Conservation (phyloP, 768 basidiomycete species). For the Russula sp. region DNA sequence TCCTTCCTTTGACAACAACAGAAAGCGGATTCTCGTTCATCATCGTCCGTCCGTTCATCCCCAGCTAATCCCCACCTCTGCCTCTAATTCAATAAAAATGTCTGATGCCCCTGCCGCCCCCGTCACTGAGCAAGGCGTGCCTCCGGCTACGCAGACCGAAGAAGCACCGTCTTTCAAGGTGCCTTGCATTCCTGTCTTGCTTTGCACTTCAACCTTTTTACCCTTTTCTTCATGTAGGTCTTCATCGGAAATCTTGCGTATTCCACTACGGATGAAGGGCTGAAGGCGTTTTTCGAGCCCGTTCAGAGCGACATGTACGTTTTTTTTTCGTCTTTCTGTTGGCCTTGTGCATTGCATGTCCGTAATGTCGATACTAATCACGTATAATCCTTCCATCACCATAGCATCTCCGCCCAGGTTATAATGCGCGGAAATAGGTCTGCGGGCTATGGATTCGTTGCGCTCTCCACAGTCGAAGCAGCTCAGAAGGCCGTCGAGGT, state of each 20-base stretch:
- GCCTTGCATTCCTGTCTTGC: constrained; percentile 26
- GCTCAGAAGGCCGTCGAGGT: constrained; percentile 79
- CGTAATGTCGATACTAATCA: constrained; percentile 13
- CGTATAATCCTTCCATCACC: constrained; percentile 18
- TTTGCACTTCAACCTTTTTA: constrained; percentile 8
- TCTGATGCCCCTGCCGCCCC: constrained; percentile 87
- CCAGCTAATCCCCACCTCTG: constrained; percentile 45
- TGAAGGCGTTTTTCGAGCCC: constrained; percentile 89
- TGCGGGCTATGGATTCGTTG: constrained; percentile 91
- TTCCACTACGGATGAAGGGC: constrained; percentile 88
- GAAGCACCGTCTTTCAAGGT: constrained; percentile 81
- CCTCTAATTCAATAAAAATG: constrained; percentile 55
- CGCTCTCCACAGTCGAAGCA: constrained; percentile 71
- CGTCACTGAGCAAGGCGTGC: constrained; percentile 77
- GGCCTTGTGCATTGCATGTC: constrained; percentile 18
- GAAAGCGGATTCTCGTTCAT: constrained; percentile 62
- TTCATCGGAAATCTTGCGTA: constrained; percentile 96
- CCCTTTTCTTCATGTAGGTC: constrained; percentile 44
- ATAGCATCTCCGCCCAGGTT: constrained; percentile 75
- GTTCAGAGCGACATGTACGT: constrained; percentile 83
- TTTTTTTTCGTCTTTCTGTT: constrained; percentile 2
- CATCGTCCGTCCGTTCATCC: constrained; percentile 22
- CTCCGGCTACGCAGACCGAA: constrained; percentile 72
- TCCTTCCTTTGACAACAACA: constrained; percentile 67
- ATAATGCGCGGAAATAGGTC: constrained; percentile 80